Conservation (phyloP, 2,329 filamentous ascomycete genomes). For the Colletotrichum scovillei region DNA sequence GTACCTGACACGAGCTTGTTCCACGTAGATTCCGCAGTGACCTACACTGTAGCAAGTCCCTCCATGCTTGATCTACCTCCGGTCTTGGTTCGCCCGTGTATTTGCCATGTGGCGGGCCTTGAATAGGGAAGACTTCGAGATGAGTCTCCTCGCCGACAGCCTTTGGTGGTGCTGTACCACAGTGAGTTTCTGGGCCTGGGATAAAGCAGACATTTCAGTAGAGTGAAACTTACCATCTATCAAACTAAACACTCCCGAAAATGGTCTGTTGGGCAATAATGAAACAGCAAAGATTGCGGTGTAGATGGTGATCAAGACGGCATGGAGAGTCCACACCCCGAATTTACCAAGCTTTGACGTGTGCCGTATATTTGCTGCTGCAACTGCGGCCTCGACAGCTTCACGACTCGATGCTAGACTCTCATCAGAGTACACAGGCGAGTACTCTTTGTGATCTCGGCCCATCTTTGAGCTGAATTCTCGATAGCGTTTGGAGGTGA, state of each 20-base stretch:
- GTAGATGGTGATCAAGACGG: constrained; percentile 7
- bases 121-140: constrained; percentile 30
- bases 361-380: neutral
- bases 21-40: neutral
- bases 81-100: constrained; percentile 30
- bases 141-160: constrained; percentile 18
- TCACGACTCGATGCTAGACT: constrained; percentile 10
- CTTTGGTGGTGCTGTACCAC: constrained; percentile 11
- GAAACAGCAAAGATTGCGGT: constrained; percentile 13
- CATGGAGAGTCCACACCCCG: constrained; percentile 22
- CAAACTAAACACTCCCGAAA: constrained; percentile 12
- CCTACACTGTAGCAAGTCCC: constrained; percentile 27
- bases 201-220: too few species aligned
- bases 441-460: constrained; percentile 7
- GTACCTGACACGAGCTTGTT: neutral
- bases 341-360: neutral
- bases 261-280: neutral
- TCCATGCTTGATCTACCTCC: constrained; percentile 33
- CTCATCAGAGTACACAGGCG: constrained; percentile 18
- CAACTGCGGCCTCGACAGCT: constrained; percentile 3
- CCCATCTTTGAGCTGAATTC: neutral
- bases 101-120: constrained; percentile 30
- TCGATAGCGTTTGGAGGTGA: neutral
- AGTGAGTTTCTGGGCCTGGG: neutral
- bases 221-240: constrained; percentile 12